Conservation (phyloP, 768 basidiomycete species). For the Mycena belliarum region DNA sequence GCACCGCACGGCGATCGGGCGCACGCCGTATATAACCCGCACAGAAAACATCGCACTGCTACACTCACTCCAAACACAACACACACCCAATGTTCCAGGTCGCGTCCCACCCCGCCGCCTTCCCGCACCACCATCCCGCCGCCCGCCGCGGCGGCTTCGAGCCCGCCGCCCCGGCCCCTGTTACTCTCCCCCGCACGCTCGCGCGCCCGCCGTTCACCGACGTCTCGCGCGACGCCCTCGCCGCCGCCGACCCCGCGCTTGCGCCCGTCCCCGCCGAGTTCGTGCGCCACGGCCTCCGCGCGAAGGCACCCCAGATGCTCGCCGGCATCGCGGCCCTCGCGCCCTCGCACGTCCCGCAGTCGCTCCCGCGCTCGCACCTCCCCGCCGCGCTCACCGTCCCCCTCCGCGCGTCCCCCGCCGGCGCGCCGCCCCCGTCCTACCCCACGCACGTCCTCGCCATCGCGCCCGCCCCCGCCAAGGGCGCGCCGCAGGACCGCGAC, state of each 20-base stretch:
- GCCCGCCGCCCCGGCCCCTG: background rate
- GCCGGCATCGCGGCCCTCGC: conserved; percentile 29
- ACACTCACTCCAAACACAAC: too few relatives aligned
- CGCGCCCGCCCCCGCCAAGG: conserved; percentile 25
- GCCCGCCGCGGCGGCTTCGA: background rate
- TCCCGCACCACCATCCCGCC: background rate
- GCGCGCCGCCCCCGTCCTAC: conserved; percentile 23
- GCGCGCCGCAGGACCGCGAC: conserved; percentile 12
- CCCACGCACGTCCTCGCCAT: conserved; percentile 56
- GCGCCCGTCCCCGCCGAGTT: conserved; percentile 50
- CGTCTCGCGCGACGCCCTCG: conserved; percentile 47
- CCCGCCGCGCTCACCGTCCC: conserved; percentile 31
- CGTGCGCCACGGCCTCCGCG: conserved; percentile 48
- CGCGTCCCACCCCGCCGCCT: background rate
- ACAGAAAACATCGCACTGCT: too few relatives aligned
- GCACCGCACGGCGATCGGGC: too few relatives aligned
- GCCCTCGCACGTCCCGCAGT: conserved; percentile 30
- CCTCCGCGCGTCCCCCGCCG: background rate
- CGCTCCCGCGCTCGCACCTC: conserved; percentile 32
- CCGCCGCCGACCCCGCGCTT: conserved; percentile 51
- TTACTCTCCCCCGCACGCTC: conserved; percentile 46
- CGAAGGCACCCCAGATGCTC: conserved; percentile 25
- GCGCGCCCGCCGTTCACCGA: conserved; percentile 51
- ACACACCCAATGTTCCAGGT: background rate
- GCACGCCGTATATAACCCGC: too few relatives aligned